phyloP scores from a whole-genome alignment of 306 rosid genomes.

The Cicer judaicum region DNA sequence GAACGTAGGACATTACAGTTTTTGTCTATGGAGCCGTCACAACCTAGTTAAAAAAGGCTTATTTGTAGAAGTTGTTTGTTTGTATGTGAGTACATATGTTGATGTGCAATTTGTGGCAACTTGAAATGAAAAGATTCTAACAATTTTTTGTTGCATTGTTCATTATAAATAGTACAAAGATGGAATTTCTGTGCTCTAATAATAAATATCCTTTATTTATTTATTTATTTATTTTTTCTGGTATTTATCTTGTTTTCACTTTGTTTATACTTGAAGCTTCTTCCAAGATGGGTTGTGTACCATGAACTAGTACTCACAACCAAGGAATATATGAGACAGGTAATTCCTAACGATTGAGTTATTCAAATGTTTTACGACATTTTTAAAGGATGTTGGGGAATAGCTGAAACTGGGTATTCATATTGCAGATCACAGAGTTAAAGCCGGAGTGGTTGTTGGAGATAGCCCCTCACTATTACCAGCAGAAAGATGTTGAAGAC shows the following conservation, averaged over 20 bases:
- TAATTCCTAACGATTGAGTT: slow-evolving; percentile 37
- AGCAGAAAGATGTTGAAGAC: slow-evolving; percentile 93
- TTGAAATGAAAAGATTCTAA: neutral
- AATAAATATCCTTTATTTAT: neutral
- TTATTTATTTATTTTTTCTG: neutral
- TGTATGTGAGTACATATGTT: neutral
- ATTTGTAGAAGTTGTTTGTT: neutral
- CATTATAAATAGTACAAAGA: slow-evolving; percentile 13
- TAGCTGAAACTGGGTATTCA: slow-evolving; percentile 43
- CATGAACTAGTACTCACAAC: slow-evolving; percentile 93
- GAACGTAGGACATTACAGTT: neutral
- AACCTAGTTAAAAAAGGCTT: neutral
- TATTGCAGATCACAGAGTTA: slow-evolving; percentile 74
- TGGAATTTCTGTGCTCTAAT: slow-evolving; percentile 17
- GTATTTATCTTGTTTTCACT: slow-evolving; percentile 1
- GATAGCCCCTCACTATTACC: slow-evolving; percentile 96
- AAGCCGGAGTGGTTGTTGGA: slow-evolving; percentile 95
- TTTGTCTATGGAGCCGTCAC: neutral
- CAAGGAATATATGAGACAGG: slow-evolving; percentile 98
- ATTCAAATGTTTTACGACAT: slow-evolving; percentile 11
- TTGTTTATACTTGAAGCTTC: slow-evolving; percentile 61
- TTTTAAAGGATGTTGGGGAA: slow-evolving; percentile 13
- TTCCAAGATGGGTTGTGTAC: slow-evolving; percentile 91
- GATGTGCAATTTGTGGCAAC: neutral
- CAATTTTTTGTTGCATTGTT: slow-evolving; percentile 3